A percentile compares a stretch with the other conserved stretches of the same genome.
phyloP scores from a whole-genome alignment of 768 basidiomycete species.

The Exsudoporus frostii region DNA sequence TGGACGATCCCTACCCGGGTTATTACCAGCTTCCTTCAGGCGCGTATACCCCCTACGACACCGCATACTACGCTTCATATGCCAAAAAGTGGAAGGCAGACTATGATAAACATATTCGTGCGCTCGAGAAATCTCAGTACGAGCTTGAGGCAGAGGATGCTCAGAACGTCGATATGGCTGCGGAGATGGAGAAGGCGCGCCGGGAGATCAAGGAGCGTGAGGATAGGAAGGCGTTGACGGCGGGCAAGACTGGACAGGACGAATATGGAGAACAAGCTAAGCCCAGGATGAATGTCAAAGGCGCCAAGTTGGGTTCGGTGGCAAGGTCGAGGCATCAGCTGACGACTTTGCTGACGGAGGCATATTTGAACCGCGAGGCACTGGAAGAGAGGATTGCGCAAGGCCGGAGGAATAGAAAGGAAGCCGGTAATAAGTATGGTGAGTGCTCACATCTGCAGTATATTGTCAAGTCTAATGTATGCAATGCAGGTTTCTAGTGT shows the following conservation, averaged over 20 bases:
- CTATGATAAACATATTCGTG: slow-evolving; percentile 68
- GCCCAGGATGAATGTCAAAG: slow-evolving; percentile 84
- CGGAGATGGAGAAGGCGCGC: slow-evolving; percentile 78
- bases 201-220: slow-evolving; percentile 72
- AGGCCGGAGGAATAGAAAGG: slow-evolving; percentile 78
- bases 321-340: slow-evolving; percentile 77
- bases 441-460: slow-evolving; percentile 17
- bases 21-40: slow-evolving; percentile 85
- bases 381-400: slow-evolving; percentile 84
- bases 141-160: slow-evolving; percentile 41
- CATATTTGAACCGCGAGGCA: slow-evolving; percentile 78
- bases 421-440: slow-evolving; percentile 93
- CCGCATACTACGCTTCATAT: slow-evolving; percentile 63
- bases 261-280: slow-evolving; percentile 46
- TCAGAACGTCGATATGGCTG: slow-evolving; percentile 58
- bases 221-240: slow-evolving; percentile 71
- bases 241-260: slow-evolving; percentile 42
- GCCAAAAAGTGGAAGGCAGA: slow-evolving; percentile 71
- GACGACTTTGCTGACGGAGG: slow-evolving; percentile 75
- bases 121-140: slow-evolving; percentile 73
- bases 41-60: slow-evolving; percentile 71
- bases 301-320: slow-evolving; percentile 65
- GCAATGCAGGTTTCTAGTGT: slow-evolving; percentile 23
- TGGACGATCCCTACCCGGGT: slow-evolving; percentile 76
- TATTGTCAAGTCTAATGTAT: background rate